Evolutionary conservation across 2,329 filamentous ascomycete genomes (phyloP).

Genomic region (Sclerotinia sclerotiorum): DNA sequence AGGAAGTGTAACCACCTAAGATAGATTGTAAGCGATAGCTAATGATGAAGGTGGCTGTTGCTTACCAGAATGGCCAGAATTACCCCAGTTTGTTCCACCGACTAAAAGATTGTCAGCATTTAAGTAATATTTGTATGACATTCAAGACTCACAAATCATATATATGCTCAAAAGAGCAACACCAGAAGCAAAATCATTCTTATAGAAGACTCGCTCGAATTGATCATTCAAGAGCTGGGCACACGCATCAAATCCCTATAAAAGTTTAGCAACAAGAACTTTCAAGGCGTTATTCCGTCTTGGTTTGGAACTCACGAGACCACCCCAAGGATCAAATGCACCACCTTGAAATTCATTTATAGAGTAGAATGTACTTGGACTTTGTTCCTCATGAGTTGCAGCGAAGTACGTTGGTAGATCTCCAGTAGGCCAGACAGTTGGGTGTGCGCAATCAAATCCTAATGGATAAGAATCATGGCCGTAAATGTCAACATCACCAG

Average conservation of each 20-base stretch:
- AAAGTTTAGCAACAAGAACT: conserved; percentile 16
- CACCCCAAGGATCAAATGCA: conserved; percentile 73
- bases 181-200: conserved; percentile 68
- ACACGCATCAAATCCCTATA: conserved; percentile 64
- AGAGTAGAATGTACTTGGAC: conserved; percentile 64
- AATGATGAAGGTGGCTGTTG: neutral
- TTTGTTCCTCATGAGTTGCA: conserved; percentile 56
- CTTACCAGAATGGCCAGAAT: conserved; percentile 60
- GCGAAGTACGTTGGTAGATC: conserved; percentile 57
- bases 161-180: conserved; percentile 71
- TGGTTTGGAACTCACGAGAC: conserved; percentile 42
- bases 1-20: conserved; percentile 57
- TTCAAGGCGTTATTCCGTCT: neutral
- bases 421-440: conserved; percentile 57
- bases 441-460: conserved; percentile 49
- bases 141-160: conserved; percentile 54
- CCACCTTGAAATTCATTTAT: conserved; percentile 67
- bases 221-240: conserved; percentile 66
- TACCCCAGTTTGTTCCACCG: conserved; percentile 84
- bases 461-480: conserved; percentile 47
- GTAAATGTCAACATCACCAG: conserved; percentile 40
- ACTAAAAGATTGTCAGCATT: conserved; percentile 51
- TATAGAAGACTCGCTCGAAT: conserved; percentile 76
- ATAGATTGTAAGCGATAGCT: conserved; percentile 2
- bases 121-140: neutral